Conservation (phyloP, 2,329 filamentous ascomycete genomes). For the Aspergillus jensenii region DNA sequence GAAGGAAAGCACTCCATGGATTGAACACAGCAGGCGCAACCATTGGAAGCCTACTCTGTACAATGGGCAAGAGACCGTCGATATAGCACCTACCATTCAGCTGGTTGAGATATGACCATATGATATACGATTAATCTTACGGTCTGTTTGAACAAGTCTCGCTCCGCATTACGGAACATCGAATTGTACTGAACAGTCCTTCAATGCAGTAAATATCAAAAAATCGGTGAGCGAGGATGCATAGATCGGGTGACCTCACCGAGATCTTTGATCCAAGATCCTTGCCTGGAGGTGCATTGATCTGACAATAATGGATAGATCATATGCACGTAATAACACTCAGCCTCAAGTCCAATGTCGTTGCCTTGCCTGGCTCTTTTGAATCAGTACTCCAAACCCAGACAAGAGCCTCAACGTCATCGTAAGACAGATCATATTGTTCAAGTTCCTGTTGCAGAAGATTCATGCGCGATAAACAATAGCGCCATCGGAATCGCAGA, state of each 20-base stretch:
- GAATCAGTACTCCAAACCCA: background rate
- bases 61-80: too few species aligned
- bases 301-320: background rate
- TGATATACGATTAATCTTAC: background rate
- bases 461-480: background rate
- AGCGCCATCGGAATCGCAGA: background rate
- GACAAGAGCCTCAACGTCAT: background rate
- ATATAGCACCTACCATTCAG: background rate
- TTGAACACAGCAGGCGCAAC: too few species aligned
- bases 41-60: too few species aligned
- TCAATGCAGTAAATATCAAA: background rate
- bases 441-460: background rate
- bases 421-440: background rate
- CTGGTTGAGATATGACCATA: background rate
- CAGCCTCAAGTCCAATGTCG: background rate
- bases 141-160: background rate
- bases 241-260: background rate
- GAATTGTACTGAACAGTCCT: background rate
- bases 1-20: background rate
- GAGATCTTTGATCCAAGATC: background rate
- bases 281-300: background rate
- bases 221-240: background rate
- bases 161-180: background rate
- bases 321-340: slow-evolving; percentile 5
- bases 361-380: background rate